Percentiles rank a stretch among this genome's conserved stretches.
phyloP scores from a whole-genome alignment of 495 filamentous ascomycete genomes.

The Xylaria longipes region DNA sequence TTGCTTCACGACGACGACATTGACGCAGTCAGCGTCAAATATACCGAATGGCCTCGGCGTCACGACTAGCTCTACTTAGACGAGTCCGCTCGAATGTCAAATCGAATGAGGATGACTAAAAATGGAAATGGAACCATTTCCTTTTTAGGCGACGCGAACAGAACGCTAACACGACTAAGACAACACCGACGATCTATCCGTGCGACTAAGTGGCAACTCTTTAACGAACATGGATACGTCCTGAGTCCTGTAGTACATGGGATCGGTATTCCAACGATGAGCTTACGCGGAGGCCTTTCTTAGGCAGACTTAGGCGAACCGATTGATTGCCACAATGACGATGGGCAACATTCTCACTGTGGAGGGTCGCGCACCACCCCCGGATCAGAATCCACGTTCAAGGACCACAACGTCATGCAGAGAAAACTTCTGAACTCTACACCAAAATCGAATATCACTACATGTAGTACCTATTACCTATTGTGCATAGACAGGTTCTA shows the following conservation, averaged over 20 bases:
- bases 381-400: neutral
- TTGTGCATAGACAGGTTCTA: neutral
- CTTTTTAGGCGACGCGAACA: neutral
- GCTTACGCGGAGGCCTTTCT: neutral
- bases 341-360: neutral
- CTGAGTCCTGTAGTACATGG: too few species aligned
- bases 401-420: neutral
- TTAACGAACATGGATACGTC: neutral
- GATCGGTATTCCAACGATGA: neutral
- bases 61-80: slow-evolving; percentile 1
- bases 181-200: slow-evolving; percentile 14
- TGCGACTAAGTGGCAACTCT: neutral
- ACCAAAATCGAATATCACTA: neutral
- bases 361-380: neutral
- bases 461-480: neutral
- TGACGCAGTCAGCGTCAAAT: neutral
- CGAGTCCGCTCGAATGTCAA: neutral
- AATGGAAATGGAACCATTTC: neutral
- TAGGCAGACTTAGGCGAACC: neutral
- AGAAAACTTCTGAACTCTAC: neutral
- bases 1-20: slow-evolving; percentile 3
- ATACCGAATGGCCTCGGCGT: neutral
- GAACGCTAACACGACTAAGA: neutral
- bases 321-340: neutral
- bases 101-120: slow-evolving; percentile 11